Conservation (phyloP, 179 eudicot genomes). For the Spergularia azorica region DNA sequence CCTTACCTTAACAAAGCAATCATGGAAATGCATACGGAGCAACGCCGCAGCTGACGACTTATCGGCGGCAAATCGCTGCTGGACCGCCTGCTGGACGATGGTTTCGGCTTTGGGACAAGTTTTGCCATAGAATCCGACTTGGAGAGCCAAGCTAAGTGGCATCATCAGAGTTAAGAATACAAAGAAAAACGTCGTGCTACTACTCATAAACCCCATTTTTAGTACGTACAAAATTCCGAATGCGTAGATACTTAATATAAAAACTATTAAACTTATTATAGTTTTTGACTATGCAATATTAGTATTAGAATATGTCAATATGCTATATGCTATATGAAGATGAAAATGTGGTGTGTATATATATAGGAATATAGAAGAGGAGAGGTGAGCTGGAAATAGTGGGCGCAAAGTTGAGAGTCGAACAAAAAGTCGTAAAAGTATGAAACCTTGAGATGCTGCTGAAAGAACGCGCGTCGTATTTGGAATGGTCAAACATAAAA, state of each 20-base stretch:
- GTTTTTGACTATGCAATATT: no score
- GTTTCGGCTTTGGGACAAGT: conserved; percentile 49
- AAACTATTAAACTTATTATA: no score
- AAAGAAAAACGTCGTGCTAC: background rate
- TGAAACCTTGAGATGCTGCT: no score
- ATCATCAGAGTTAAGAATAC: background rate
- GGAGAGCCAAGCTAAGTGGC: conserved; percentile 5
- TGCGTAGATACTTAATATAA: background rate
- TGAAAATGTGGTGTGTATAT: background rate
- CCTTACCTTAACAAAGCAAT: conserved; percentile 48
- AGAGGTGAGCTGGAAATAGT: no score
- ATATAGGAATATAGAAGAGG: no score
- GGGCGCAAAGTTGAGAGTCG: no score
- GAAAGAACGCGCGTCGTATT: no score
- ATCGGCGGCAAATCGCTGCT: conserved; percentile 32
- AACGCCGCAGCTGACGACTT: conserved; percentile 49
- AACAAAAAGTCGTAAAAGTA: no score
- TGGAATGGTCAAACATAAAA: no score
- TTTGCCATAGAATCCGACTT: conserved; percentile 35
- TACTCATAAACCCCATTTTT: background rate
- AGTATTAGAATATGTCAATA: no score
- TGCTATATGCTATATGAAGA: background rate
- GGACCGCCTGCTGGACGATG: conserved; percentile 30
- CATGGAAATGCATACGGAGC: conserved; percentile 57
- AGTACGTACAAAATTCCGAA: background rate